Percentiles rank a stretch among this genome's conserved stretches.
phyloP scores from a whole-genome alignment of 129 eudicot genomes.

The Smallanthus sonchifolius region DNA sequence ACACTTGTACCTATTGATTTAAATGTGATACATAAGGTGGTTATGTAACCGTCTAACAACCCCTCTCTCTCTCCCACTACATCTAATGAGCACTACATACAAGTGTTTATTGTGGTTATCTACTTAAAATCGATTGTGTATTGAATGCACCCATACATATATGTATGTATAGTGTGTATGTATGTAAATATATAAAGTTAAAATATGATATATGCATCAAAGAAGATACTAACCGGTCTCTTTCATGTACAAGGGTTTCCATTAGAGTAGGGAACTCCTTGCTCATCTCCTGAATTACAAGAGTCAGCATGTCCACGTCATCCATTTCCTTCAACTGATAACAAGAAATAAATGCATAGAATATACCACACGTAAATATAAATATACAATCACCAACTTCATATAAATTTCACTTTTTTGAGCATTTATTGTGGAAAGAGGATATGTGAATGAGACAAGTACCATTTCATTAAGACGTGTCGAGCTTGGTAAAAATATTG shows the following conservation, averaged over 20 bases:
- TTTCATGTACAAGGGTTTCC: slow-evolving; percentile 95
- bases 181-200: neutral
- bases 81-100: neutral
- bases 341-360: slow-evolving; percentile 20
- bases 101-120: neutral
- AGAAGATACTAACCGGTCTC: slow-evolving; percentile 69
- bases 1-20: neutral
- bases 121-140: neutral
- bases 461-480: slow-evolving; percentile 67
- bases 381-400: neutral
- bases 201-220: slow-evolving; percentile 1
- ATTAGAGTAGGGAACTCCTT: slow-evolving; percentile 79
- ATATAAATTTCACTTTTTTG: neutral
- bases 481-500: slow-evolving; percentile 77
- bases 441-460: slow-evolving; percentile 8
- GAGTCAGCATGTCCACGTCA: slow-evolving; percentile 90
- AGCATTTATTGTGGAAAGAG: neutral
- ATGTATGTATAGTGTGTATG: neutral
- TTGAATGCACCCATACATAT: neutral
- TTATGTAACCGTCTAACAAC: too few relatives aligned
- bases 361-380: neutral
- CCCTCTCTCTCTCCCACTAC: too few relatives aligned
- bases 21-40: too few relatives aligned
- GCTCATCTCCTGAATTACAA: slow-evolving; percentile 94
- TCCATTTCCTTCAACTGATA: slow-evolving; percentile 90